Evolutionary conservation across 192 early-diverging fungal genomes (phyloP), one percentile per base, ranked within the genome.

Genomic region (Backusella mclennaniae): DNA sequence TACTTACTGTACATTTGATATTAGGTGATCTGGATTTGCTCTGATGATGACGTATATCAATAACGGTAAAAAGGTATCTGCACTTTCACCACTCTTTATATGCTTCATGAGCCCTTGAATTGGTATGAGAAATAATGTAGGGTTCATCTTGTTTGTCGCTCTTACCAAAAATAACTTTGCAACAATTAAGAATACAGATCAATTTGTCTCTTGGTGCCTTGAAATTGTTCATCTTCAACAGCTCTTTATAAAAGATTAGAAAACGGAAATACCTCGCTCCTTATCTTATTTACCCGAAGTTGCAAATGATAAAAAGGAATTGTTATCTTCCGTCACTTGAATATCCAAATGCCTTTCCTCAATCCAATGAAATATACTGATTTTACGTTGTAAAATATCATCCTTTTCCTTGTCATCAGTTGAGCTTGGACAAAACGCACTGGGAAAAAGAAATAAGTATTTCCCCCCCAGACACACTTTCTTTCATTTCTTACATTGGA

Each of bases 131-230:
- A 33, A 3, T 33, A 33, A 33, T 3, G 33, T 33, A 33, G 2
- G 3, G 3, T 33, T 33, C 33, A 33, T 33, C 33, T 33, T 33
- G 33, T 33, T 33, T 33, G 33, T 33, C 3, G 2, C 2, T 33
- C 23, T 63, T 53, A 63, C 93, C 92, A 81, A 92, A 94, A 46
- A 95, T 94, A 41, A 93, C 89, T 29, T 92, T 94, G 84, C 93
- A 94, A 82, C 93, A 92, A 83, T 95, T 95, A 35, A 94, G 84
- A 26, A 95, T 89, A 77, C 94, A 95, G 56, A 95, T 95, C 42
- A 94, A 86, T 66, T 95, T 95, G 73, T 95, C 94, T 66, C 93
- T 86, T 21, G 94, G 94, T n/a, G 94, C 90, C 80, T 94, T 94
- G 82, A 90, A 95, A 74, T 87, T 89, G 79, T 95, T 95, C 35